Percentiles rank a stretch among this genome's conserved stretches.
Evolutionary conservation across 176 grass and related monocot species (phyloP).

Genomic region (Microstegium vimineum): DNA sequence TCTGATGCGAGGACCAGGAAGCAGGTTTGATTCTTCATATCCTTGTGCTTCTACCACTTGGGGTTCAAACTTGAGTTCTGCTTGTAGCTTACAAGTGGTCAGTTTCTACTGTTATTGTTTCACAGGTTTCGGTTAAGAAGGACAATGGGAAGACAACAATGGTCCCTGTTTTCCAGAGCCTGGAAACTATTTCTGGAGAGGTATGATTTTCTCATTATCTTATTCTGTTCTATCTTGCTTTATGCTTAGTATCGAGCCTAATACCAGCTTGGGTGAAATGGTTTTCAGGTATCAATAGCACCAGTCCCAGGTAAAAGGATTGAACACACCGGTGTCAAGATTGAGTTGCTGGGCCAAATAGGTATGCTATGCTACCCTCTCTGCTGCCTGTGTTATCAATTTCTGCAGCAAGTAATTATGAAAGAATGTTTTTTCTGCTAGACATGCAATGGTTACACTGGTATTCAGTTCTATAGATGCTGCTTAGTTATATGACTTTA

Average conservation of each 20-base stretch:
- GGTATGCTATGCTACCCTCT: constrained; percentile 33
- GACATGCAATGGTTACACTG: neutral
- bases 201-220: constrained; percentile 17
- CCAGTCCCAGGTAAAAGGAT: constrained; percentile 78
- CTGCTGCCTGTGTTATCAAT: neutral
- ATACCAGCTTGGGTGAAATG: neutral
- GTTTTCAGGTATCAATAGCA: constrained; percentile 57
- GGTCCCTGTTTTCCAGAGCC: constrained; percentile 81
- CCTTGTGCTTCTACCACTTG: neutral
- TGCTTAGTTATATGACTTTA: neutral
- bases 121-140: constrained; percentile 65
- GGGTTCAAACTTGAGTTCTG: neutral
- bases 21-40: constrained; percentile 49
- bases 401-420: neutral
- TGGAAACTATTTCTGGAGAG: constrained; percentile 70
- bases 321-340: constrained; percentile 80
- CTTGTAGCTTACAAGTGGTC: neutral
- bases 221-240: neutral
- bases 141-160: constrained; percentile 66
- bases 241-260: neutral
- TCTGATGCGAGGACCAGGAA: constrained; percentile 62
- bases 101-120: constrained; percentile 22
- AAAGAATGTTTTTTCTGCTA: neutral
- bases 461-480: neutral
- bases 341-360: constrained; percentile 81